Evolutionary conservation across 2,329 filamentous ascomycete species (phyloP), one percentile per base, ranked within the genome.

Genomic region (Pseudohalonectria lignicola): DNA sequence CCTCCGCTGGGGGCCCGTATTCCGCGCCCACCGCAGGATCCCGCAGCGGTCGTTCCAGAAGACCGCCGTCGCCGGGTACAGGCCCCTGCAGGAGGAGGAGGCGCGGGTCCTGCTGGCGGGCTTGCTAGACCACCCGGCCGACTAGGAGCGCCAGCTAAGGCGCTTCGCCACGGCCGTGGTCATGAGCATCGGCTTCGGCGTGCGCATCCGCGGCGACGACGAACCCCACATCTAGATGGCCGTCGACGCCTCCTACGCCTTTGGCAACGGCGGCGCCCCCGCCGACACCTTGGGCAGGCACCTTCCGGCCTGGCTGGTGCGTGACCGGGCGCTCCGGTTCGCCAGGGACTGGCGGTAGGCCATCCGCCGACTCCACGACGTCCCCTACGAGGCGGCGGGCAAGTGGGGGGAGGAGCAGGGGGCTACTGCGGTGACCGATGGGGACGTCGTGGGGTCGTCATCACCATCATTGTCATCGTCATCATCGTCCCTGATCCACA

Each of bases 81-180:
- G n/a, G n/a, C n/a, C n/a, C n/a, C n/a, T n/a, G n/a, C n/a, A n/a
- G n/a, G n/a, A n/a, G n/a, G n/a, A n/a, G n/a, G n/a, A n/a, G n/a
- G n/a, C n/a, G n/a, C n/a, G n/a, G n/a, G n/a, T n/a, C n/a, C n/a
- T n/a, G n/a, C n/a, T n/a, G n/a, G n/a, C n/a, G n/a, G n/a, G n/a
- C n/a, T n/a, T n/a, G n/a, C n/a, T n/a, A n/a, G n/a, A n/a, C n/a
- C n/a, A n/a, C n/a, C n/a, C n/a, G n/a, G n/a, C n/a, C n/a, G n/a
- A n/a, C n/a, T n/a, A n/a, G n/a, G n/a, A n/a, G n/a, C n/a, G n/a
- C n/a, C n/a, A n/a, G n/a, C n/a, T n/a, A n/a, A n/a, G n/a, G n/a
- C n/a, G n/a, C n/a, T 49, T 52, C 41, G 47, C 51, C 29, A 45
- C 46, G 4, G 49, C 48, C 4, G 48, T 53, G n/a, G 51, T 53